phyloP scores from a whole-genome alignment of 768 basidiomycete genomes.

The Mycena haematopus region DNA sequence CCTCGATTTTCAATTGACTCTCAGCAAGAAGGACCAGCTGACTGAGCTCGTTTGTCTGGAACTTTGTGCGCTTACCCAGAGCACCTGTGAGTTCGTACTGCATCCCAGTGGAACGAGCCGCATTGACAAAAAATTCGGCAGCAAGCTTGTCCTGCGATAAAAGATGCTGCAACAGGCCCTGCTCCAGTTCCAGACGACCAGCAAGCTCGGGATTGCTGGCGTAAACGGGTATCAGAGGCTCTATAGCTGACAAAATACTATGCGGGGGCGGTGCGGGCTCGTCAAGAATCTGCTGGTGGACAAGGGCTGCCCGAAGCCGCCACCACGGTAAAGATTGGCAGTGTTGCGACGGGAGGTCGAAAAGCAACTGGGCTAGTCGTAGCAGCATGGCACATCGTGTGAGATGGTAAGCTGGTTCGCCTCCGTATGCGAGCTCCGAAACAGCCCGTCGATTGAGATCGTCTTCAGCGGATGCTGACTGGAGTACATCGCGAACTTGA shows the following conservation, averaged over 20 bases:
- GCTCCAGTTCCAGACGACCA: conserved; percentile 74
- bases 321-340: conserved; percentile 74
- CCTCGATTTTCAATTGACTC: conserved; percentile 54
- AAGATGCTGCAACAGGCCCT: conserved; percentile 81
- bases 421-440: conserved; percentile 78
- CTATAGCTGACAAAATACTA: conserved; percentile 47
- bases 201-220: conserved; percentile 65
- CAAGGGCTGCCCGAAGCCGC: conserved; percentile 72
- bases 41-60: conserved; percentile 82
- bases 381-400: conserved; percentile 72
- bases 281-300: conserved; percentile 85
- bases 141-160: conserved; percentile 79
- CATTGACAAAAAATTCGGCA: conserved; percentile 75
- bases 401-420: conserved; percentile 97
- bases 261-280: conserved; percentile 72
- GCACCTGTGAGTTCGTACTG: conserved; percentile 93
- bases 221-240: conserved; percentile 47
- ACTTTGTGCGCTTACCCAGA: conserved; percentile 92
- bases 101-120: conserved; percentile 78
- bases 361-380: conserved; percentile 73
- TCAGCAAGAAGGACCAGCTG: conserved; percentile 96
- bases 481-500: conserved; percentile 49
- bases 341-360: conserved; percentile 57
- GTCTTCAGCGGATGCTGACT: conserved; percentile 47
- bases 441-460: conserved; percentile 70